Percentiles rank a stretch among this genome's conserved stretches.
Conservation (phyloP, 768 basidiomycete genomes). For the Phaffia australis region DNA sequence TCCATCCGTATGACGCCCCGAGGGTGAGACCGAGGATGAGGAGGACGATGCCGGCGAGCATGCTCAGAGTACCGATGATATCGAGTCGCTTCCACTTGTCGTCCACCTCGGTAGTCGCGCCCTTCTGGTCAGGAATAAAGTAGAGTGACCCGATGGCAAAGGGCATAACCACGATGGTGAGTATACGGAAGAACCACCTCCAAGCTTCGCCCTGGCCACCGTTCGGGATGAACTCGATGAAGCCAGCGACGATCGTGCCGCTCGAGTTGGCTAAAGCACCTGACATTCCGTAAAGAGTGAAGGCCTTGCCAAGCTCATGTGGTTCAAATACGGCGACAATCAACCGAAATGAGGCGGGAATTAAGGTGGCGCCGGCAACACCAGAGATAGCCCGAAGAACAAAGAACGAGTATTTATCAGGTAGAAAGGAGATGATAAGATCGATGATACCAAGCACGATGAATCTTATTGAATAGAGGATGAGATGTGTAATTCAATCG, state of each 20-base stretch:
- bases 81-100: slow-evolving; percentile 34
- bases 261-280: slow-evolving; percentile 28
- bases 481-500: too few relatives aligned
- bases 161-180: slow-evolving; percentile 23
- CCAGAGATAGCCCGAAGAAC: slow-evolving; percentile 49
- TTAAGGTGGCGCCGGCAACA: slow-evolving; percentile 43
- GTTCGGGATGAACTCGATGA: slow-evolving; percentile 22
- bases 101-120: slow-evolving; percentile 20
- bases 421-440: slow-evolving; percentile 44
- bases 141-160: slow-evolving; percentile 5
- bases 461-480: too few relatives aligned
- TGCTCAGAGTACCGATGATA: slow-evolving; percentile 33
- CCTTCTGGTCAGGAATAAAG: slow-evolving; percentile 3
- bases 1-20: slow-evolving; percentile 32
- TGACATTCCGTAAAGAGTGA: slow-evolving; percentile 27
- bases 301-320: slow-evolving; percentile 25
- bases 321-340: slow-evolving; percentile 28
- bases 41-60: slow-evolving; percentile 33
- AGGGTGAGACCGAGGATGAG: slow-evolving; percentile 33
- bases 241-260: slow-evolving; percentile 28
- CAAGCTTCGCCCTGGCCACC: slow-evolving; percentile 28
- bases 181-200: slow-evolving; percentile 34
- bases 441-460: slow-evolving; percentile 42
- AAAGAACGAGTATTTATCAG: slow-evolving; percentile 44
- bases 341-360: slow-evolving; percentile 42